phyloP scores from a whole-genome alignment of 2,329 filamentous ascomycete species.

The Emmonsia crescens region DNA sequence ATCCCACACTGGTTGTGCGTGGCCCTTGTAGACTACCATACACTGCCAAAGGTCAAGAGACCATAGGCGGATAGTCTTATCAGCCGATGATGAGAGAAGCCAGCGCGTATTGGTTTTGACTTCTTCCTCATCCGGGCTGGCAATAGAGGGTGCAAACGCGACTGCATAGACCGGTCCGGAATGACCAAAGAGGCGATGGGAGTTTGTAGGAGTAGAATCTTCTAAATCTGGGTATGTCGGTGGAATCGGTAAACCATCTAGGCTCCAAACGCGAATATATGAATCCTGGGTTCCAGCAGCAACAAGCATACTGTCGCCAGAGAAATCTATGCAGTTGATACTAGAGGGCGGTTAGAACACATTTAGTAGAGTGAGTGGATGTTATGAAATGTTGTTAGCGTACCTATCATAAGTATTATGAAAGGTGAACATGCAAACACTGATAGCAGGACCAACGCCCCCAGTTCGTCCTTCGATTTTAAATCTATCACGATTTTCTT shows the following conservation, averaged over 20 bases:
- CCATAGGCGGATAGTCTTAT: constrained; percentile 85
- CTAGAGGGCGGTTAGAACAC: constrained; percentile 35
- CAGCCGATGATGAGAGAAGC: constrained; percentile 75
- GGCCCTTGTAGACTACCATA: constrained; percentile 85
- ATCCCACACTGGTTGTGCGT: constrained; percentile 81
- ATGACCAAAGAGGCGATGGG: constrained; percentile 72
- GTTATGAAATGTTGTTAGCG: constrained; percentile 20
- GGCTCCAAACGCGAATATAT: constrained; percentile 87
- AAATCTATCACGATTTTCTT: constrained; percentile 86
- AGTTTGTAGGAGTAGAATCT: constrained; percentile 56
- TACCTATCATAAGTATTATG: constrained; percentile 91
- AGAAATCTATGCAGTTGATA: constrained; percentile 90
- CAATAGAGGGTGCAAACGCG: constrained; percentile 67
- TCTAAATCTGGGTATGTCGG: constrained; percentile 52
- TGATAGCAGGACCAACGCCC: constrained; percentile 70
- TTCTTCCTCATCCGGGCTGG: constrained; percentile 38
- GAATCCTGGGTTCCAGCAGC: constrained; percentile 87
- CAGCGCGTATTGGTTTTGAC: constrained; percentile 57
- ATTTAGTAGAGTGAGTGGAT: constrained; percentile 1
- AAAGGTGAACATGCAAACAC: constrained; percentile 95
- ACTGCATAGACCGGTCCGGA: constrained; percentile 81
- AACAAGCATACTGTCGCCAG: constrained; percentile 75
- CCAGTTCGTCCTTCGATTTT: constrained; percentile 75
- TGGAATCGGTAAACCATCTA: constrained; percentile 72
- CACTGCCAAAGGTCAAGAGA: constrained; percentile 86